Evolutionary conservation across 2,329 filamentous ascomycete species (phyloP), one percentile per base, ranked within the genome.

Genomic region (Tolypocladium amazonense): DNA sequence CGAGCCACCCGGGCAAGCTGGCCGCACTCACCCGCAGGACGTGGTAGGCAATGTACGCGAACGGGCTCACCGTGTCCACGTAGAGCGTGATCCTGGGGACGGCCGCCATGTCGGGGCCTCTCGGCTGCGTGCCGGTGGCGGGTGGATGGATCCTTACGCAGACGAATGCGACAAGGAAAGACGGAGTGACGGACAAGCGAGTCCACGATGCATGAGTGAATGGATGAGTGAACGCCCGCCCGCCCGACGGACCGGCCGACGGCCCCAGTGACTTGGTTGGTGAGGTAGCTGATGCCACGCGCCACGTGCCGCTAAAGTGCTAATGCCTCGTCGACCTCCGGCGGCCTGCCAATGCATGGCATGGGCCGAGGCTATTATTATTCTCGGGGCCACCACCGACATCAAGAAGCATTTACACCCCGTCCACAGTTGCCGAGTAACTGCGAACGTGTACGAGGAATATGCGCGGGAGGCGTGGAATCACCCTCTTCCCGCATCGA

Each of bases 1-100:
- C 3, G 20, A 3, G 12, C 18, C 50, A 3, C n/a, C 30, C 8
- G 27, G 47, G 8, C 25, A 35, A 14, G 6, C n/a, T 23, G 39
- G 14, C 2, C 27, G 39, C 25, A 70, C 73, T 52, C 61, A 76
- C 75, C n/a, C 69, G 65, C 4, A 76, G 60, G 15, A 76, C 64
- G 58, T 76, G 63, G 60, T 73, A 76, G 4, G 72, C 73, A 59
- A 70, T 64, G 59, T 76, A 76, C 2, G 70, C 70, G 61, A 76
- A 76, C 1, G 74, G 75, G 59, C 73, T 75, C 58, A 76, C 72
- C 43, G 69, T 68, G 64, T 77, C 75, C 11, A 76, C 65, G 59
- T 72, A 76, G 43, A 76, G 68, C 3, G 69, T 75, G 56, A 76
- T 74, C 60, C 69, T 71, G 59, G 67, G 63, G 23, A n/a, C 38